A percentile compares a stretch with the other conserved stretches of the same genome.
Evolutionary conservation across 306 rosid genomes (phyloP).

Genomic region (Urtica urens): DNA sequence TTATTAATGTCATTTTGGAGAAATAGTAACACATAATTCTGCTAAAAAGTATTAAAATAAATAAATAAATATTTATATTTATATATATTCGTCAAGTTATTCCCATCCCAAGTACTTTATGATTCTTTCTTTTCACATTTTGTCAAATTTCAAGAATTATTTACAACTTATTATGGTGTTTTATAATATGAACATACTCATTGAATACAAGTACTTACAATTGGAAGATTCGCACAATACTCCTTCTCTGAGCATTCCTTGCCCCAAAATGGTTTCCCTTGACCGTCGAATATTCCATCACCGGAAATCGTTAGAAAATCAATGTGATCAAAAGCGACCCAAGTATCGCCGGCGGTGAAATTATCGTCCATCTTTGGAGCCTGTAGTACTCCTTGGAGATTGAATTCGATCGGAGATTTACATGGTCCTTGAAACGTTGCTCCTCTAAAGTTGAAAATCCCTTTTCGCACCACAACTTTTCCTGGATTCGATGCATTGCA

Average conservation of each 20-base stretch:
- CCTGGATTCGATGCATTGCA: slow-evolving; percentile 13
- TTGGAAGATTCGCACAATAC: slow-evolving; percentile 2
- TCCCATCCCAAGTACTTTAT: no score
- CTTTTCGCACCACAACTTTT: slow-evolving; percentile 11
- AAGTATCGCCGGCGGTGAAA: background rate
- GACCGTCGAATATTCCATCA: slow-evolving; percentile 1
- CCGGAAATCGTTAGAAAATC: background rate
- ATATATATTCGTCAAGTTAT: no score
- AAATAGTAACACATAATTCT: no score
- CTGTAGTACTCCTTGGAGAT: slow-evolving; percentile 9
- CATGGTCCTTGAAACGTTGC: slow-evolving; percentile 17
- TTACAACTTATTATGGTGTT: no score
- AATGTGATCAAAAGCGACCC: slow-evolving; percentile 1
- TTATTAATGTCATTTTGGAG: no score
- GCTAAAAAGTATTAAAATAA: no score
- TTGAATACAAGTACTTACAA: background rate
- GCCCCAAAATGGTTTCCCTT: slow-evolving; percentile 3
- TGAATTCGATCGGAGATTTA: slow-evolving; percentile 13
- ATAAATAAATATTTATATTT: no score
- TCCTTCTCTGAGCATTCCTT: background rate
- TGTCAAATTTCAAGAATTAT: no score
- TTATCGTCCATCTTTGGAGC: slow-evolving; percentile 6
- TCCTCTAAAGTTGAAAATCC: slow-evolving; percentile 3
- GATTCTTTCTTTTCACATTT: no score
- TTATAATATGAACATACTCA: no score